Evolutionary conservation across 2,329 filamentous ascomycete genomes (phyloP), one percentile per base, ranked within the genome.

Genomic region (Leptodontidium sp.): DNA sequence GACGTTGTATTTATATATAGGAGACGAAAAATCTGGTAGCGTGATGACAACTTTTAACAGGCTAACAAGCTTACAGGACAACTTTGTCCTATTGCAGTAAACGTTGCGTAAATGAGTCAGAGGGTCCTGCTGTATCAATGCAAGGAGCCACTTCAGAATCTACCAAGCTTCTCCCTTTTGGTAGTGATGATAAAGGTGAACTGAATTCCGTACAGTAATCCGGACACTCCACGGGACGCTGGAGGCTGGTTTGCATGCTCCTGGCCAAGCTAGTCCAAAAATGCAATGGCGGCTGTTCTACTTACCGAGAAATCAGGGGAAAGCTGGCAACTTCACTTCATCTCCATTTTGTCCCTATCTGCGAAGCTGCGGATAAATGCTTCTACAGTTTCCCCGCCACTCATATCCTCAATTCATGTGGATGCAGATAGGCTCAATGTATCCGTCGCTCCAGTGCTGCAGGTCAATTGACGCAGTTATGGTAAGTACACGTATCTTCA

Each of bases 401-500:
- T 68, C 53, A 63, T 17, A 62, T 59, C 38, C 32, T 43, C 45
- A 65, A 47, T 50, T 29, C 38, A 45, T 24, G 61, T 35, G 55
- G 14, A 38, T 24, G 15, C 5, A 35, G 64, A 69, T 70, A 70
- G 68, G 66, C 68, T 72, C 61, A 69, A 69, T 45, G 24, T 4
- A 40, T 64, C n/a, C 47, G 38, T 35, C 26, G 35, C n/a, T 63
- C 32, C 50, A 26, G 9, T 61, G 26, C 12, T 45, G 26, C 47
- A 57, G n/a, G 21, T 35, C 38, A 26, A 57, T 59, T n/a, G 45
- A 47, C 43, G 26, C 32, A 62, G 21, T 15, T n/a, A 61, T 52
- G 21, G 57, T 67, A 53, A 70, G 71, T 68, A 71, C 70, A 73
- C 71, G 68, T 72, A 70, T 68, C 69, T 57, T 68, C 35, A 67